Evolutionary conservation across 306 rosid genomes (phyloP).

Genomic region (Lablab purpureus): DNA sequence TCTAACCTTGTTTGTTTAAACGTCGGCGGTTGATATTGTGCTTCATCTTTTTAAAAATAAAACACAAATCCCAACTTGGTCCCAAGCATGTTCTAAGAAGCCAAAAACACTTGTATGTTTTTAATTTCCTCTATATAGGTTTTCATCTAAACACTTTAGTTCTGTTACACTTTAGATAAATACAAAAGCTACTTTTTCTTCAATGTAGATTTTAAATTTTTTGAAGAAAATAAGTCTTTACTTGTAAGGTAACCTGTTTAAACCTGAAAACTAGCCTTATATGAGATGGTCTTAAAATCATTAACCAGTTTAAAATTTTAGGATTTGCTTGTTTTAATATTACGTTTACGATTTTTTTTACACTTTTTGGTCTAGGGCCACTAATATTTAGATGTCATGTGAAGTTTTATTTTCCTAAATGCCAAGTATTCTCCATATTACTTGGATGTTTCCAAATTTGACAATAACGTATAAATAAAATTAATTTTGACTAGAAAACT

Average conservation of each 20-base stretch:
- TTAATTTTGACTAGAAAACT: too few species aligned
- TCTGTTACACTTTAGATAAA: too few species aligned
- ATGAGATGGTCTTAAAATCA: too few species aligned
- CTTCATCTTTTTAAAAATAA: background rate
- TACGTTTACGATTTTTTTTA: too few species aligned
- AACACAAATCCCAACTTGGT: too few species aligned
- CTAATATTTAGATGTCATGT: background rate
- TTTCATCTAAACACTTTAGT: background rate
- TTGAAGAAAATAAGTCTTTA: background rate
- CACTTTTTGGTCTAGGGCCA: background rate
- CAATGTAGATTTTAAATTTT: background rate
- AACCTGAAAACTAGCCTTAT: background rate
- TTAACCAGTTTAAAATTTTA: too few species aligned
- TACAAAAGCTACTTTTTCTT: background rate
- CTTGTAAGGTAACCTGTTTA: background rate
- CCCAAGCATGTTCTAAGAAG: too few species aligned
- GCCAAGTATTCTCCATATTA: background rate
- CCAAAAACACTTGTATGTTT: background rate
- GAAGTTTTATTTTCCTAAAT: too few species aligned
- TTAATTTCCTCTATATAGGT: background rate
- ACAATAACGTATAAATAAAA: background rate
- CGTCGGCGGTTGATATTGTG: background rate
- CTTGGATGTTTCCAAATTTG: background rate
- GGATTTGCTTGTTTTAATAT: too few species aligned
- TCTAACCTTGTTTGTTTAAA: background rate